Base-by-base conservation (phyloP, 176 grass and related monocot genomes). In the Pharus latifolius region DNA sequence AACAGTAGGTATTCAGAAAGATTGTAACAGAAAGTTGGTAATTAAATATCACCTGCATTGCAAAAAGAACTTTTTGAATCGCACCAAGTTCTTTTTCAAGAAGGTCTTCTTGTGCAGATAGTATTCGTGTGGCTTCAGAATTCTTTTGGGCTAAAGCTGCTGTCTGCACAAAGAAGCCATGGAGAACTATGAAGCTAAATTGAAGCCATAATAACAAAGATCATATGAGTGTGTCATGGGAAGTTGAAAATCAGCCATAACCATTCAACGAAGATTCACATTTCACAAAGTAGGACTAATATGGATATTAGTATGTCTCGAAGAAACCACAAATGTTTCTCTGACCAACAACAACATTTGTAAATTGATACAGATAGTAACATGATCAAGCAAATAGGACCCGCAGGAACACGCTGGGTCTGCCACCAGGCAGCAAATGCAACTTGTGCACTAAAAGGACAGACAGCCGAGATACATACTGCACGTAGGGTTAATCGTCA, bases 21-120 rank as follows among this genome's bases (percentile, higher is more conserved):
- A 29, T 59, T 27, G 14, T 54, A 4, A 27, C 25, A 54, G 5
- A 25, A 55, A 43, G 9, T 11, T 51, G 9, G 24, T 12, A 69
- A 69, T n/a, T 33, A 75, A 16, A 71, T 23, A 7, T 58, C n/a
- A 91, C 88, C 88, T 91, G 92, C 88, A 96, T 96, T 68, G 85
- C 85, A 12, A 82, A 77, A 62, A 91, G 65, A 69, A 91, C 38
- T 31, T 91, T 80, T 52, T 96, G 88, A 34, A 92, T 92, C 60
- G 79, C 85, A 65, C 67, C 57, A 55, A 91, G 78, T 75, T 91
- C 88, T 53, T 89, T 89, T 58, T 84, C 76, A 69, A 92, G 80
- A 65, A 79, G 30, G 12, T 69, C 77, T 70, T 89, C 86, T 79
- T 96, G 82, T 31, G 68, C 49, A 25, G 76, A 79, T 63, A 96